phyloP scores from a whole-genome alignment of 768 basidiomycete genomes.

The Mycena latifolia region DNA sequence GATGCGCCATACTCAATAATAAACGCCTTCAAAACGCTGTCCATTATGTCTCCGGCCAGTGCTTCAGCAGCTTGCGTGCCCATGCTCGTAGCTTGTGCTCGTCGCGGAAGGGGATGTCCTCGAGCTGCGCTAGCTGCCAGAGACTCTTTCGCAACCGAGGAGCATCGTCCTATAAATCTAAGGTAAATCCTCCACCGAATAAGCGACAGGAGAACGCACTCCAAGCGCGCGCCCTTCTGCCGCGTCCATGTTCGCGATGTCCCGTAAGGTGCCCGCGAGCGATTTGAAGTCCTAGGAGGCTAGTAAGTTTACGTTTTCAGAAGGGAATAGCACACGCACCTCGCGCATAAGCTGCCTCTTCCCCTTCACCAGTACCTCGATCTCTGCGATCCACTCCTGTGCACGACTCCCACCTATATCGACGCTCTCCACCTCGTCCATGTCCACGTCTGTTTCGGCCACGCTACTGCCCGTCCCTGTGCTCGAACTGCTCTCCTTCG shows the following conservation, averaged over 20 bases:
- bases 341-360: conserved; percentile 18
- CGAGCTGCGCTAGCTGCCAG: conserved; percentile 23
- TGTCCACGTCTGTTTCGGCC: conserved; percentile 11
- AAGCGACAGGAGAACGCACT: neutral
- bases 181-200: neutral
- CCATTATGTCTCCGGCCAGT: conserved; percentile 20
- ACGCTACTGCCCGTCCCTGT: neutral
- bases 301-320: neutral
- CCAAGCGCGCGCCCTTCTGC: conserved; percentile 18
- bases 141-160: conserved; percentile 23
- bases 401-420: no score
- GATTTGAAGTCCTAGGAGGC: conserved; percentile 11
- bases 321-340: conserved; percentile 13
- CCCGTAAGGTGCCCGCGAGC: conserved; percentile 13
- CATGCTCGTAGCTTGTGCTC: conserved; percentile 12
- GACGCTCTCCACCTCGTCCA: neutral
- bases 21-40: no score
- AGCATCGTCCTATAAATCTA: conserved; percentile 8
- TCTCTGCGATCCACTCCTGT: conserved; percentile 26
- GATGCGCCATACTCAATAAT: no score
- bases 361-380: conserved; percentile 25
- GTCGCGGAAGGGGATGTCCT: conserved; percentile 36
- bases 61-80: conserved; percentile 16
- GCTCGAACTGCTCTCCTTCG: neutral
- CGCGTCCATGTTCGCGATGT: conserved; percentile 20